Percentiles rank a stretch among this genome's conserved stretches.
Evolutionary conservation across 2,329 filamentous ascomycete genomes (phyloP).

Genomic region (Penicillium thymicola): DNA sequence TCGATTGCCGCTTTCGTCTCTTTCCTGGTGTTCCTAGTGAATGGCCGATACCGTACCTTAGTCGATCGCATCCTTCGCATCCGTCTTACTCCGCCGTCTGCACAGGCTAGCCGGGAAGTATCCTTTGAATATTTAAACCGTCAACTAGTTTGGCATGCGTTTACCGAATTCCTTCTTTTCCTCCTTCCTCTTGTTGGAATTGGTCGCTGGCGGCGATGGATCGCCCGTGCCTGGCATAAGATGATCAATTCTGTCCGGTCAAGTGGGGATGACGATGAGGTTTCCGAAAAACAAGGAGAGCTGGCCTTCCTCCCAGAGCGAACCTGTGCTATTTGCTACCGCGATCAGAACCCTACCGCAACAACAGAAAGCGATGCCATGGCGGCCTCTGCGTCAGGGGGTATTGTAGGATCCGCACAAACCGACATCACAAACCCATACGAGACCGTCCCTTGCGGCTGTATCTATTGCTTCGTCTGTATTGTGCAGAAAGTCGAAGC

Average conservation of each 20-base stretch:
- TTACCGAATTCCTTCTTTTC: constrained; percentile 97
- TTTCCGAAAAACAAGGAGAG: constrained; percentile 62
- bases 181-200: constrained; percentile 95
- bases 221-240: constrained; percentile 81
- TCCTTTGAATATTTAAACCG: constrained; percentile 97
- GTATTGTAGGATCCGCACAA: constrained; percentile 80
- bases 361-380: constrained; percentile 73
- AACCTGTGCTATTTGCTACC: constrained; percentile 95
- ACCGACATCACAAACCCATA: constrained; percentile 97
- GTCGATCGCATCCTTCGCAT: constrained; percentile 81
- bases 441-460: constrained; percentile 82
- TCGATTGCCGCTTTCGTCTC: constrained; percentile 78
- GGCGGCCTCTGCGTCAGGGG: constrained; percentile 63
- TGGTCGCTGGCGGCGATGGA: constrained; percentile 84
- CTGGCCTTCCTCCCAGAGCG: constrained; percentile 82
- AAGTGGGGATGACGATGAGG: constrained; percentile 48
- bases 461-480: constrained; percentile 95
- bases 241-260: constrained; percentile 62
- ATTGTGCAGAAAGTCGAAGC: constrained; percentile 84
- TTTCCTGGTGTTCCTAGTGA: constrained; percentile 86
- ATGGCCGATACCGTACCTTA: constrained; percentile 86
- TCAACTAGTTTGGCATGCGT: constrained; percentile 98
- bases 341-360: constrained; percentile 75
- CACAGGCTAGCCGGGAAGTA: constrained; percentile 83
- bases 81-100: constrained; percentile 78